Base-by-base conservation (phyloP, 768 basidiomycete species). In the Serendipita sp. region DNA sequence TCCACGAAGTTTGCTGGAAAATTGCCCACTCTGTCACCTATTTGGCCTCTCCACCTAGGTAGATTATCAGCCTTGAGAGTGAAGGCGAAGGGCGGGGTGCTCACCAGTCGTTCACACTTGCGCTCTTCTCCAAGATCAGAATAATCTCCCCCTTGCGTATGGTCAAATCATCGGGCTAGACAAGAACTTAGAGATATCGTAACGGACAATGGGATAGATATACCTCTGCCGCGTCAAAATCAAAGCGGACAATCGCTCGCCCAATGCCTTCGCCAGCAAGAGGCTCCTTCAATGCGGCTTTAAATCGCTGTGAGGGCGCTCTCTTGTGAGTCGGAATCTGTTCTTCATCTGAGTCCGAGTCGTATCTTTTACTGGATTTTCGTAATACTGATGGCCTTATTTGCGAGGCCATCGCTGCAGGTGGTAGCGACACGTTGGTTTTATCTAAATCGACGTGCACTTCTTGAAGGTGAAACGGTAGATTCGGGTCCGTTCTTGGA, bases 61-160 rank as follows among this genome's bases (percentile, higher is more conserved):
- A 60, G 30, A 44, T 28, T 66, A 8, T 36, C 32, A 62, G 45
- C 44, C 64, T 28, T 54, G 51, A 41, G 58, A 3, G 11, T 15
- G 46, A 52, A 16, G 62, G 34, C n/a, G 28, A 35, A 28, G 58
- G 38, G 38, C 35, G 38, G 8, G 3, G 64, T 30, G 73, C 79
- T 62, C 68, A 84, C 89, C 89, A 91, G 68, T 89, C 86, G 70
- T 91, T 82, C 8, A 75, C 82, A 48, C 81, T 88, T 41, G 83
- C 78, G 67, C 83, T 89, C 76, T 81, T 88, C 72, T 85, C 76
- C 10, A 80, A 83, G 23, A 91, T 76, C 15, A 74, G 77, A 56
- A 91, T 86, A 13, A 91, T 79, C 67, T 89, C 85, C 0, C 89
- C 89, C 70, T 84, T 89, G 13, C 75, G 77, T 70, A 91, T 89